Base-by-base conservation (phyloP, 306 rosid species). In the Ceratonia siliqua region DNA sequence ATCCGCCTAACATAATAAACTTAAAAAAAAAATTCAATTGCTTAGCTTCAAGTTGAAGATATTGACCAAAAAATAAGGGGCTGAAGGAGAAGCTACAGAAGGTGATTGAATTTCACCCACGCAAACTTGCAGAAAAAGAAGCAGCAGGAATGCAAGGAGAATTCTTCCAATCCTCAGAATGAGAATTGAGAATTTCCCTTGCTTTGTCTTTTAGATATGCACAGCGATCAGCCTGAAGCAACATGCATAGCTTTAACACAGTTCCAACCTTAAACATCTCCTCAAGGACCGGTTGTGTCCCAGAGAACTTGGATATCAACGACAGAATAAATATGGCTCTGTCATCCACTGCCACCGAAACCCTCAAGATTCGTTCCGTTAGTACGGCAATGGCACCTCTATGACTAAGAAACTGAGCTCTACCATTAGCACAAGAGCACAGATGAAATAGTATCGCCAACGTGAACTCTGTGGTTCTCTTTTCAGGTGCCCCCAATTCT, bases 181-280 rank as follows among this genome's bases (percentile, higher is more conserved):
- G 83, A 2, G 73, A 46, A 57, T 73, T 79, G 6, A 88, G 64
- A 27, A 88, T 78, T 55, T 81, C 64, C 48, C 72, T 70, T 2
- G 78, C 92, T 36, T 68, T 79, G 4, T 79, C 86, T 54, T 83
- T 88, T 50, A 83, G 39, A 58, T 65, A 73, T 0, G 33, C 24
- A 17, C 73, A 74, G 28, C 72, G 53, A 28, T 81, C 88, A 3
- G 72, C 55, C 41, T 83, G 89, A 25, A 88, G 74, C 76, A 88
- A 21, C 53, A 59, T 70, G 21, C 84, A 74, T 8, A 88, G 89
- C 85, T 72, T 83, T 5, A 50, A 3, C 56, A 83, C 87, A 8
- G 85, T 82, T 11, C 92, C 92, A 1, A 83, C 8, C 50, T 71
- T 66, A 49, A 79, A 15, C 92, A 88, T 88, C 45, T 88, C 89